Evolutionary conservation across 2,329 filamentous ascomycete genomes (phyloP).

Genomic region (Rutstroemia sp.): DNA sequence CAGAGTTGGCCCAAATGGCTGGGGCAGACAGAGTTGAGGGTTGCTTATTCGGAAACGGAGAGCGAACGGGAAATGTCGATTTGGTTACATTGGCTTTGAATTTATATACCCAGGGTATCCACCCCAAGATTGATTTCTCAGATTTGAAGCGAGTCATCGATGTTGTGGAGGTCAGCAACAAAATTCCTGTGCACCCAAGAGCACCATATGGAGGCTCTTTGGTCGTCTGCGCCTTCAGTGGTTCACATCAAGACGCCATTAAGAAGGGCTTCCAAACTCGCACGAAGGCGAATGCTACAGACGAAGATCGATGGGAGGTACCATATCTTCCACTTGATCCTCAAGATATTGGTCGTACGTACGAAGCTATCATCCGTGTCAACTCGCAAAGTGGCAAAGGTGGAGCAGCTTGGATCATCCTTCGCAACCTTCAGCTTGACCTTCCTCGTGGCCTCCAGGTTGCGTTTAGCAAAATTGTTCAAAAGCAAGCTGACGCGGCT

Average conservation of each 20-base stretch:
- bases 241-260: slow-evolving; percentile 92
- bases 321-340: slow-evolving; percentile 93
- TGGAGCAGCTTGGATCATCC: slow-evolving; percentile 89
- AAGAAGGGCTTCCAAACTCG: slow-evolving; percentile 81
- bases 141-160: slow-evolving; percentile 81
- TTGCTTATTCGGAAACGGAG: slow-evolving; percentile 89
- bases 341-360: slow-evolving; percentile 88
- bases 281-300: slow-evolving; percentile 42
- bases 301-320: slow-evolving; percentile 59
- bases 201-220: slow-evolving; percentile 87
- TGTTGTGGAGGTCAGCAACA: slow-evolving; percentile 85
- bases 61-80: slow-evolving; percentile 93
- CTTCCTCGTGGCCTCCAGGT: slow-evolving; percentile 88
- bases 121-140: slow-evolving; percentile 83
- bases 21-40: slow-evolving; percentile 92
- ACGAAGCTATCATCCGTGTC: slow-evolving; percentile 95
- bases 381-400: slow-evolving; percentile 96
- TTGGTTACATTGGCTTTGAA: slow-evolving; percentile 88
- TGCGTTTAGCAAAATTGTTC: slow-evolving; percentile 75
- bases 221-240: slow-evolving; percentile 87
- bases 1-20: slow-evolving; percentile 92
- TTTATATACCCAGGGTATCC: slow-evolving; percentile 87
- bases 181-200: slow-evolving; percentile 85
- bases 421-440: slow-evolving; percentile 81
- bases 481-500: slow-evolving; percentile 69